Conservation (phyloP, 2,329 filamentous ascomycete species). For the Didymella keratinophila region DNA sequence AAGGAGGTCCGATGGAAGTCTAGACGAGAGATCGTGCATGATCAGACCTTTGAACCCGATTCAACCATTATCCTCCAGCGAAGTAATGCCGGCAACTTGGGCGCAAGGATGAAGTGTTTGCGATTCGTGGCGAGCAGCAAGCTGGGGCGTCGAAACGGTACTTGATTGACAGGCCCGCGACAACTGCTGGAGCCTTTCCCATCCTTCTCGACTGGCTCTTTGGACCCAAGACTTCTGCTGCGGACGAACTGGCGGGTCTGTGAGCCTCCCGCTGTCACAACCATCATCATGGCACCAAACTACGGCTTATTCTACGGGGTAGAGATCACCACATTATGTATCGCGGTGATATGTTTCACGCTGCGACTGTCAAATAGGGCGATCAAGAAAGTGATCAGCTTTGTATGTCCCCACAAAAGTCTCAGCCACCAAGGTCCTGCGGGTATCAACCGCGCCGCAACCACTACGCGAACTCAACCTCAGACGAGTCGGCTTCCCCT, state of each 20-base stretch:
- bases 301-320: constrained; percentile 18
- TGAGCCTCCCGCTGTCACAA: constrained; percentile 4
- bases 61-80: constrained; percentile 4
- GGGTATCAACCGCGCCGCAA: background rate
- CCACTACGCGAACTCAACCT: background rate
- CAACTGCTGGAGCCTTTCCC: background rate
- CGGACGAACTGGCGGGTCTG: constrained; percentile 10
- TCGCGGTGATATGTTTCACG: constrained; percentile 19
- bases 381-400: constrained; percentile 16
- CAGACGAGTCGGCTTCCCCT: background rate
- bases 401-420: constrained; percentile 13
- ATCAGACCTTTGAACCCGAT: background rate
- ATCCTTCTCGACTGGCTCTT: constrained; percentile 3
- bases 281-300: constrained; percentile 19
- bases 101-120: constrained; percentile 5
- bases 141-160: constrained; percentile 2
- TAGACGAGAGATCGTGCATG: constrained; percentile 2
- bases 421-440: background rate
- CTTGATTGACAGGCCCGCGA: constrained; percentile 8
- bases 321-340: constrained; percentile 17
- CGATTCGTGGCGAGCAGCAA: background rate
- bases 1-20: background rate
- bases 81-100: constrained; percentile 12
- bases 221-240: background rate
- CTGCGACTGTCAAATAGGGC: constrained; percentile 15